phyloP scores from a whole-genome alignment of 176 grass and related monocot genomes.

The Canna indica region DNA sequence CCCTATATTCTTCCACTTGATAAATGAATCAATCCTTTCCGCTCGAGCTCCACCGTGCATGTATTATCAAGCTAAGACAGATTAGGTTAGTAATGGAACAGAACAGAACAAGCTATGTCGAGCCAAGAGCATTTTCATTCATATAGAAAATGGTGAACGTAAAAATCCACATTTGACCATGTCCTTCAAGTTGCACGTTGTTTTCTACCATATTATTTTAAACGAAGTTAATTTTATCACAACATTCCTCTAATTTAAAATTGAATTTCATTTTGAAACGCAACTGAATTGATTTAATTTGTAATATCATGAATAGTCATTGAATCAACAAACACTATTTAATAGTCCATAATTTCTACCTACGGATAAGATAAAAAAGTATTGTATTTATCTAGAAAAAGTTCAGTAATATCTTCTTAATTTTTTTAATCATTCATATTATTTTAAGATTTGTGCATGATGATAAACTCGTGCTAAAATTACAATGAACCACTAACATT shows the following conservation, averaged over 20 bases:
- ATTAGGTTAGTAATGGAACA: not conserved
- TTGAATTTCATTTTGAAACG: not conserved
- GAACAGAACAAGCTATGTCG: not conserved
- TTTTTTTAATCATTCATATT: too few relatives aligned
- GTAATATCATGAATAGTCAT: slow-evolving; percentile 4
- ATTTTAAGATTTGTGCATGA: too few relatives aligned
- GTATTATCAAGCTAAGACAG: not conserved
- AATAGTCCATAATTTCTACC: too few relatives aligned
- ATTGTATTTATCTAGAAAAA: too few relatives aligned
- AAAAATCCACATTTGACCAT: slow-evolving; percentile 2
- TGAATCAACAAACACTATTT: too few relatives aligned
- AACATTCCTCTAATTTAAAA: not conserved
- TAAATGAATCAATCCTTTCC: not conserved
- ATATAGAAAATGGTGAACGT: slow-evolving; percentile 4
- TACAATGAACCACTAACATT: too few relatives aligned
- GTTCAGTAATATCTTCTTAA: too few relatives aligned
- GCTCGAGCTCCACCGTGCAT: too few relatives aligned
- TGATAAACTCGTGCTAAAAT: too few relatives aligned
- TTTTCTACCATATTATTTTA: slow-evolving; percentile 1
- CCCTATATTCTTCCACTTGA: not conserved
- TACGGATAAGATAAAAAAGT: too few relatives aligned
- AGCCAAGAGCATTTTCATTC: slow-evolving; percentile 7
- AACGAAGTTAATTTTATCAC: not conserved
- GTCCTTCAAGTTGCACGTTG: not conserved
- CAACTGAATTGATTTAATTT: slow-evolving; percentile 2